Evolutionary conservation across 139 green algal genomes (phyloP).

Genomic region (Desmodesmus armatus): DNA sequence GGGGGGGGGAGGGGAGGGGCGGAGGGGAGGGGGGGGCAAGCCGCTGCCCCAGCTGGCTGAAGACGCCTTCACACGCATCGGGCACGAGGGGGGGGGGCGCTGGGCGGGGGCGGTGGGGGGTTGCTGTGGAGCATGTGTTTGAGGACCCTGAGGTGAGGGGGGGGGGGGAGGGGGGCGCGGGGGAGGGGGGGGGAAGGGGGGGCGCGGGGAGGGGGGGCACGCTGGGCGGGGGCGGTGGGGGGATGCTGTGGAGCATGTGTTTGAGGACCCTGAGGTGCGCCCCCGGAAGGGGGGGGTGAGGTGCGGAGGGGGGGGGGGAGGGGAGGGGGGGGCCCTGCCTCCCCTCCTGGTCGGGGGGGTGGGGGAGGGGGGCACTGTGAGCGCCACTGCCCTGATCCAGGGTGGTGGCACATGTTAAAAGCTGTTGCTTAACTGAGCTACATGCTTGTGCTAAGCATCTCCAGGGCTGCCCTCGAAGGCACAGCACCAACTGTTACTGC

Average conservation of each 20-base stretch:
- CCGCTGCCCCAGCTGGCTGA: slow-evolving; percentile 76
- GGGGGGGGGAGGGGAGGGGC: no score
- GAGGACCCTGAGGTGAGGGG: slow-evolving; percentile 86
- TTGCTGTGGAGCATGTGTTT: slow-evolving; percentile 67
- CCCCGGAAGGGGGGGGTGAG: neutral
- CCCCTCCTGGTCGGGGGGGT: no score
- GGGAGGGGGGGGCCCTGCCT: no score
- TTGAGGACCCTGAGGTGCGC: slow-evolving; percentile 89
- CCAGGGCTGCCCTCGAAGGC: no score
- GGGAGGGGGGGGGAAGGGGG: no score
- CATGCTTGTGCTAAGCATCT: no score
- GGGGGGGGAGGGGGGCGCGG: neutral
- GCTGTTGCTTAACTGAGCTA: no score
- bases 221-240: neutral
- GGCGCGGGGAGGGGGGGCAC: neutral
- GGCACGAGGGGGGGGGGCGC: neutral
- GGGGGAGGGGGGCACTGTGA: no score
- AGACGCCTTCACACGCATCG: slow-evolving; percentile 69
- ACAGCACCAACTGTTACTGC: no score
- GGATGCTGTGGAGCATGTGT: slow-evolving; percentile 58
- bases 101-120: neutral
- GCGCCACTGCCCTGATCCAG: no score
- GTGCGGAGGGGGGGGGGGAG: neutral
- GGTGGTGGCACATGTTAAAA: no score
- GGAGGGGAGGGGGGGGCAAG: no score